Percentiles rank a stretch among this genome's conserved stretches.
Conservation (phyloP, 2,329 filamentous ascomycete species). For the Periconia sp. region DNA sequence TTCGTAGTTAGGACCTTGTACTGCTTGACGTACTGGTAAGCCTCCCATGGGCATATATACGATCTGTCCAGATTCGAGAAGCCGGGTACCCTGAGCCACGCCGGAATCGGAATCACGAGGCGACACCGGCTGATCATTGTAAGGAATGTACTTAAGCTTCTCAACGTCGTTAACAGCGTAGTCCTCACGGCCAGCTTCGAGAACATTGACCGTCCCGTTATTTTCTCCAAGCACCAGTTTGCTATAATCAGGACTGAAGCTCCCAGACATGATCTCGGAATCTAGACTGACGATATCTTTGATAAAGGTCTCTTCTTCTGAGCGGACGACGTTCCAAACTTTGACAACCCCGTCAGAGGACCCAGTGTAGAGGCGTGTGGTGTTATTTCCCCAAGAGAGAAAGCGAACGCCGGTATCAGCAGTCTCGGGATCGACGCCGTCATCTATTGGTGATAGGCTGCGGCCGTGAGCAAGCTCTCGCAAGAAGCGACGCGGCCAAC, state of each 20-base stretch:
- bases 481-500: conserved; percentile 53
- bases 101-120: conserved; percentile 27
- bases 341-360: conserved; percentile 67
- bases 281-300: conserved; percentile 56
- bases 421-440: conserved; percentile 52
- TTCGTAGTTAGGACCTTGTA: conserved; percentile 52
- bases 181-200: conserved; percentile 51
- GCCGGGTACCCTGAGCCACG: conserved; percentile 23
- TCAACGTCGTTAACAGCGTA: conserved; percentile 33
- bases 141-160: conserved; percentile 35
- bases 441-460: conserved; percentile 57
- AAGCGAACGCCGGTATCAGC: conserved; percentile 65
- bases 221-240: conserved; percentile 65
- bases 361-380: conserved; percentile 62
- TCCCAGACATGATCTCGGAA: conserved; percentile 64
- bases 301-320: conserved; percentile 58
- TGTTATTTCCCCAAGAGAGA: conserved; percentile 61
- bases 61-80: conserved; percentile 44
- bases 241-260: conserved; percentile 62
- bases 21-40: conserved; percentile 52
- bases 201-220: conserved; percentile 60
- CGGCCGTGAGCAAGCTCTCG: conserved; percentile 59
- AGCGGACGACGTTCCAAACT: conserved; percentile 63
- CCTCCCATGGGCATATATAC: conserved; percentile 46
- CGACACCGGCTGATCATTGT: conserved; percentile 7